Base-by-base conservation (phyloP, 345 rosid genomes). In the Pistacia integerrima region DNA sequence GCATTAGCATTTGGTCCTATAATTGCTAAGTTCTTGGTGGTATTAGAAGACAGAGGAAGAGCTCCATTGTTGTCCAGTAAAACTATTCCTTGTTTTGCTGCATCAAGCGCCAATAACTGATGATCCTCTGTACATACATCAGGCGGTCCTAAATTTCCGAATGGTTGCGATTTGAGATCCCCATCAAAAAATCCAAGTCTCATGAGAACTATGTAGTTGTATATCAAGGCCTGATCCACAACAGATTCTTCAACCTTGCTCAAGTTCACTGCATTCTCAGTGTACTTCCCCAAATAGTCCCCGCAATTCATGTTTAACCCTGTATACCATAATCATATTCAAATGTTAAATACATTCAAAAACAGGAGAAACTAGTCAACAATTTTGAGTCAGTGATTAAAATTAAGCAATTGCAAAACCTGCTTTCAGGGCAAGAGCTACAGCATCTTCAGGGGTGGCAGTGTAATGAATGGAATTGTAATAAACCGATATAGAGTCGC, bases 391-490 rank as follows among this genome's bases (percentile, higher is more conserved):
- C 2, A 3, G 2, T 16, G 11, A 16, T 57, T 4, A 59, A 14
- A 18, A 41, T 20, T 18, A 4, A 6, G 57, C 58, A 64, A 13
- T 58, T 20, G 44, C 38, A 55, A 25, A 9, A 81, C 87, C 88
- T 76, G 89, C 90, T 76, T 81, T 85, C 62, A 89, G 35, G 62
- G 88, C 88, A 17, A 85, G 82, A 59, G 79, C 80, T 7, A 84
- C 93, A 12, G 88, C 91, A 81, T 88, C 93, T 78, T 90, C 91
- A 18, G 90, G 90, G 13, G 90, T 80, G 52, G 84, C 82, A 55
- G 86, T 83, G 67, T 85, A 79, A 60, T 76, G 80, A 38, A 77
- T 76, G 10, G 11, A 11, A 52, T 82, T 64, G 74, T 78, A 79
- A 71, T 85, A 79, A 52, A 81, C 84, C 69, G 76, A 58, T 12